These are phyloP conservation scores for Naganishia cerealis DNA, from an alignment of 1,284 basidiomycete species.

Conservation along the genomic window DNA sequence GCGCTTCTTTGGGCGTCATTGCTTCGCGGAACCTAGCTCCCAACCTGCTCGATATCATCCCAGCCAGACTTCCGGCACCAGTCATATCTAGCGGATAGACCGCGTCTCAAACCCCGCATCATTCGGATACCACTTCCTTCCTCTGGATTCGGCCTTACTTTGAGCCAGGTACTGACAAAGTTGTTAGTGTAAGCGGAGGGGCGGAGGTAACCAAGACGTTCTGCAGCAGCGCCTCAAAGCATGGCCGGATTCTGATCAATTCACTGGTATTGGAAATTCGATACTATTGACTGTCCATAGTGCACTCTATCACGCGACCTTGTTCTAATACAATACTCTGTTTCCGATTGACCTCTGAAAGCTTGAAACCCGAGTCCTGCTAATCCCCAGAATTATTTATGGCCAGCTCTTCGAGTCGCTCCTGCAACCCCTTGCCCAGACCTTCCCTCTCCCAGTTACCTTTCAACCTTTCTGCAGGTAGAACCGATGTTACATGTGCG, in stretches of 20 bases:
- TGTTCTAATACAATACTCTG: background rate
- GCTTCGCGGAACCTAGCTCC: background rate
- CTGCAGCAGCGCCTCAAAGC: too few species aligned
- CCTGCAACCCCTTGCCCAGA: conserved; percentile 73
- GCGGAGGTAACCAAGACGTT: too few species aligned
- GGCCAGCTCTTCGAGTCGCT: conserved; percentile 62
- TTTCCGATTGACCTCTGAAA: background rate
- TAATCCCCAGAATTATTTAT: conserved; percentile 2
- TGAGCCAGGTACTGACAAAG: too few species aligned
- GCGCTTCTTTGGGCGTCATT: conserved; percentile 3
- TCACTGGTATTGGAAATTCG: background rate
- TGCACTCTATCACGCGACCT: background rate
- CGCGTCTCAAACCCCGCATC: too few species aligned
- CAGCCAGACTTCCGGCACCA: background rate
- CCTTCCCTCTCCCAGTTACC: conserved; percentile 83
- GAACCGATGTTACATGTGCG: conserved; percentile 3
- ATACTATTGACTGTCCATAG: background rate
- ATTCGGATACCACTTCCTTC: too few species aligned
- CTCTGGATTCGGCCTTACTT: too few species aligned
- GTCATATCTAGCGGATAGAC: background rate
- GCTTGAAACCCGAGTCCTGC: background rate
- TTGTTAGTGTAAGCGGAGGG: too few species aligned
- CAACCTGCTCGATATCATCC: background rate
- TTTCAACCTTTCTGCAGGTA: conserved; percentile 39
- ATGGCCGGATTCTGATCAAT: too few species aligned